A percentile compares a stretch with the other conserved stretches of the same genome.
These are phyloP conservation scores for Anisodus acutangulus DNA, from an alignment of 257 asterid species.

Conservation along the genomic window DNA sequence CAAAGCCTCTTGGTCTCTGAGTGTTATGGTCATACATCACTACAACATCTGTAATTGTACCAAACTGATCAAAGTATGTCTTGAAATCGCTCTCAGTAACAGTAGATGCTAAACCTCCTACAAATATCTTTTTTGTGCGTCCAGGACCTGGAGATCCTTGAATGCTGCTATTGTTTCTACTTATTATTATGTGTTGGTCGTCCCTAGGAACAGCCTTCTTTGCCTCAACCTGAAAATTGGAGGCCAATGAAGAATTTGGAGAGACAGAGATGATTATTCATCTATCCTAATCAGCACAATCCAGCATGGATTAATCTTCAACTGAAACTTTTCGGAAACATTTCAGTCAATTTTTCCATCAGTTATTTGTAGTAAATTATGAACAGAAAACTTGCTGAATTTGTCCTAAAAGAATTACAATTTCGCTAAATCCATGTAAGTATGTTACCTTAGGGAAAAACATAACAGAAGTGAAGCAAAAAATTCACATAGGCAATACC, in stretches of 20 bases:
- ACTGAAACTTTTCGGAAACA: not conserved
- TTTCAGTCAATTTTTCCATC: not conserved
- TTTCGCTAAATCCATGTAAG: not conserved
- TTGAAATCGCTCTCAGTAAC: constrained; percentile 77
- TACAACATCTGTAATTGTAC: constrained; percentile 69
- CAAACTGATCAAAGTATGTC: constrained; percentile 77
- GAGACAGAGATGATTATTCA: not conserved
- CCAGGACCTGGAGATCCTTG: constrained; percentile 81
- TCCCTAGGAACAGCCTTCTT: constrained; percentile 90
- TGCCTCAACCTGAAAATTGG: constrained; percentile 71
- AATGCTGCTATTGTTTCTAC: constrained; percentile 60
- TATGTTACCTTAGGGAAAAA: not conserved
- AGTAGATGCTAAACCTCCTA: constrained; percentile 88
- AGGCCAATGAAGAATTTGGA: constrained; percentile 38
- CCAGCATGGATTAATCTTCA: not conserved
- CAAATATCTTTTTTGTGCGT: constrained; percentile 86
- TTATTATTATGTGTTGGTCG: constrained; percentile 64
- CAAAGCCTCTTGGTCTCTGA: constrained; percentile 84
- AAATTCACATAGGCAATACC: not conserved
- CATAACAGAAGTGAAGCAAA: not conserved
- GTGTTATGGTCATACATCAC: constrained; percentile 92
- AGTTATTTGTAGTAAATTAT: not conserved
- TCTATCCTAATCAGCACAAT: not conserved
- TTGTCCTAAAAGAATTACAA: not conserved
- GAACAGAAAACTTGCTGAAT: not conserved